These are phyloP conservation scores for Wickerhamia fluorescens DNA, from an alignment of 805 yeast genomes.

Conservation along the genomic window DNA sequence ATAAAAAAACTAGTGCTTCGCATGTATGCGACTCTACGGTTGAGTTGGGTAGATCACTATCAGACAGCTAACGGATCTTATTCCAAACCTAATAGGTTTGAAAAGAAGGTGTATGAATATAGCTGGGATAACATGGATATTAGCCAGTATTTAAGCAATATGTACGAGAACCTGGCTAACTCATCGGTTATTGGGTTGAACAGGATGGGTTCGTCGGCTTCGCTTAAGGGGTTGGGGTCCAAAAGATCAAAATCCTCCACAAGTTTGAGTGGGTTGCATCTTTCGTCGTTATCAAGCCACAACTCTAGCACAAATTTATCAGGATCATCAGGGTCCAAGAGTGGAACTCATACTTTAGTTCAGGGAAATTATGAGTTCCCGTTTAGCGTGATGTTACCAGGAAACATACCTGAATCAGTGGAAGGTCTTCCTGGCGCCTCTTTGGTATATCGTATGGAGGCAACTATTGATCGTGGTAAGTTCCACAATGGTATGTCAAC, in stretches of 20 bases:
- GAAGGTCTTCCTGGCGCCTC: constrained; percentile 85
- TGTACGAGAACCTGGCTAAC: constrained; percentile 8
- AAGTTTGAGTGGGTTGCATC: constrained; percentile 28
- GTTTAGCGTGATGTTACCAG: constrained; percentile 78
- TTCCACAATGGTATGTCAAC: constrained; percentile 59
- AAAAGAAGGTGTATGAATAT: constrained; percentile 64
- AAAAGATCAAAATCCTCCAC: constrained; percentile 29
- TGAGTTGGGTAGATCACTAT: constrained; percentile 56
- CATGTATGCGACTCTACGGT: constrained; percentile 57
- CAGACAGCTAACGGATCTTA: constrained; percentile 40
- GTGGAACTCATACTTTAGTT: constrained; percentile 33
- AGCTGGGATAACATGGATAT: constrained; percentile 68
- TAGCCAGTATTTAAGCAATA: constrained; percentile 29
- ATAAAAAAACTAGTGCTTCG: constrained; percentile 59
- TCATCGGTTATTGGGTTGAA: constrained; percentile 14
- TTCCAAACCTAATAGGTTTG: constrained; percentile 44
- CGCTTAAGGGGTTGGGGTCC: constrained; percentile 32
- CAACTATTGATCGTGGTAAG: constrained; percentile 77
- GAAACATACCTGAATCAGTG: constrained; percentile 76
- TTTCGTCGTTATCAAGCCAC: constrained; percentile 25
- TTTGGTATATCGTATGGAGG: constrained; percentile 64
- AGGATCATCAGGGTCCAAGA: constrained; percentile 1
- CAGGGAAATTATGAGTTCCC: constrained; percentile 90
- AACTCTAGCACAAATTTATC: constrained; percentile 1
- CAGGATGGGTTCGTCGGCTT: constrained; percentile 36